Evolutionary conservation across 2,329 filamentous ascomycete species (phyloP).

Genomic region (Aureobasidium sp.): DNA sequence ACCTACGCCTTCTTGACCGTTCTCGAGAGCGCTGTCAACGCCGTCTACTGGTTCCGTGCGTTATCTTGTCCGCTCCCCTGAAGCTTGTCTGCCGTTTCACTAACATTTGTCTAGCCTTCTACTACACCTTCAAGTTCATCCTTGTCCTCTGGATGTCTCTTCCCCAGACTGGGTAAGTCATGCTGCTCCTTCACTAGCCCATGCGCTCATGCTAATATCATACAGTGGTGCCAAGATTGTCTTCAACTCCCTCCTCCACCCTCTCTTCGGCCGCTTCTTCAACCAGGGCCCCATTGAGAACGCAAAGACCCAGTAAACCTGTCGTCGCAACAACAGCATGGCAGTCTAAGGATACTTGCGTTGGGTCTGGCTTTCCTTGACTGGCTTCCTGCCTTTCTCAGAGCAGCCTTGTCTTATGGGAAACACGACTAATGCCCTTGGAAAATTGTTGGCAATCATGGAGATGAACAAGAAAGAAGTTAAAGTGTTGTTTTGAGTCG

Average conservation of each 20-base stretch:
- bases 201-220: slow-evolving; percentile 21
- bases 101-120: slow-evolving; percentile 59
- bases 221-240: slow-evolving; percentile 84
- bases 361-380: background rate
- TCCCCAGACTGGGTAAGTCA: slow-evolving; percentile 80
- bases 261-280: slow-evolving; percentile 90
- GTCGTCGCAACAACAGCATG: slow-evolving; percentile 3
- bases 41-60: slow-evolving; percentile 79
- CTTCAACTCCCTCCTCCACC: slow-evolving; percentile 93
- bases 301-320: slow-evolving; percentile 26
- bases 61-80: slow-evolving; percentile 15
- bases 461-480: background rate
- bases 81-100: slow-evolving; percentile 1
- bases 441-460: background rate
- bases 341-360: background rate
- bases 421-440: slow-evolving; percentile 14
- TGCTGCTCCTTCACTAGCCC: slow-evolving; percentile 15
- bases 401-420: slow-evolving; percentile 6
- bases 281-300: slow-evolving; percentile 62
- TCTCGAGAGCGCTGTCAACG: slow-evolving; percentile 72
- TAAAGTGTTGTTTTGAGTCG: background rate
- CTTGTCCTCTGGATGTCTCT: slow-evolving; percentile 97
- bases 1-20: slow-evolving; percentile 78
- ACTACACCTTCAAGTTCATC: slow-evolving; percentile 99
- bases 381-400: background rate